Base-by-base conservation (phyloP, 2,329 filamentous ascomycete species). In the Penicillium sp. region DNA sequence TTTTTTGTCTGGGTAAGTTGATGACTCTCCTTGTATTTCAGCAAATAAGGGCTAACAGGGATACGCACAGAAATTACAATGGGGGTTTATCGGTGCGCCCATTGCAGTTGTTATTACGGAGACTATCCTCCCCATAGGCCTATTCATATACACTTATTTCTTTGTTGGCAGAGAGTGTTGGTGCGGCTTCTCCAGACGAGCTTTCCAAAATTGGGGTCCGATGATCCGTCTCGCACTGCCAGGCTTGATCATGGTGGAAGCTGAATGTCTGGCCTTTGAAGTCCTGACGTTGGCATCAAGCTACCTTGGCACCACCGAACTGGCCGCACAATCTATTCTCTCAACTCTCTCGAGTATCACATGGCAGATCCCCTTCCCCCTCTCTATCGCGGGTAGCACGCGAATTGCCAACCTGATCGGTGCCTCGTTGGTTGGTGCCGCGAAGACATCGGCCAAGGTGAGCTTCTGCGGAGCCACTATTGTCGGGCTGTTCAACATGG, bases 211-310 rank as follows among this genome's bases (percentile, higher is more conserved):
- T 69, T 94, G 90, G 90, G 80, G 81, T 1, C 87, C 88, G 8
- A 95, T 96, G 93, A 84, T 97, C 65, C 85, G 86, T 46, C 86
- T 97, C 35, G 91, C 93, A 0, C 78, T 97, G 12, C 92, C 93
- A 0, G 93, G 93, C 1, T 86, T 97, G 71, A 79, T 96, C 61
- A 97, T 97, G 92, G 89, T 97, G 2, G 87, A 95, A 71, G 92
- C 93, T 5, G 93, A 97, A 72, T 96, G 90, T 76, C 82, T 97
- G 11, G 92, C 92, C 6, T 97, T 97, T 71, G 93, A 97, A 72
- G 85, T 96, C 47, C 79, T 96, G 59, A 96, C 92, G 0, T 80
- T 97, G n/a, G 85, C 87, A 8, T 85, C 90, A 0, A 90, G 88
- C 49, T 90, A 89, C 64, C 87, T 97, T 55, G 89, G 89, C 15